These are phyloP conservation scores for Aspergillus ibericus DNA, from an alignment of 2,329 filamentous ascomycete genomes.

Conservation along the genomic window DNA sequence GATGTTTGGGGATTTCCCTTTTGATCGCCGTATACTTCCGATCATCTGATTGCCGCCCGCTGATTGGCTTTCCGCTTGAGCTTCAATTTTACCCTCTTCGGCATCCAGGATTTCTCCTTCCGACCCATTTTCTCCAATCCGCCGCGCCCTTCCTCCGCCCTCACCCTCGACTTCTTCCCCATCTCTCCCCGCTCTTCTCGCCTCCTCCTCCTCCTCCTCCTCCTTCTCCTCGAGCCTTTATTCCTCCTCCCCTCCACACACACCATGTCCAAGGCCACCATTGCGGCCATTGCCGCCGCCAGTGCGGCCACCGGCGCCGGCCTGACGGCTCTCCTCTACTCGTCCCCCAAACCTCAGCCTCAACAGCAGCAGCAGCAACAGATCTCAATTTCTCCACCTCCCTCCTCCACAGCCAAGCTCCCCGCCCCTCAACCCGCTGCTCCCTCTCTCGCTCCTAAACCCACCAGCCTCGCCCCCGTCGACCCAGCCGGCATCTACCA, in stretches of 20 bases:
- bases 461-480: constrained; percentile 51
- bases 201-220: background rate
- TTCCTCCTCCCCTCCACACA: background rate
- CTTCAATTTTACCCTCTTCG: constrained; percentile 1
- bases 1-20: background rate
- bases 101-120: constrained; percentile 34
- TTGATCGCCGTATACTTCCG: background rate
- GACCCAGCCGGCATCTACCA: constrained; percentile 76
- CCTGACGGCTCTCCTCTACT: constrained; percentile 67
- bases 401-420: constrained; percentile 24
- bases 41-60: background rate
- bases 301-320: constrained; percentile 76
- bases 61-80: background rate
- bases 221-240: background rate
- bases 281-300: constrained; percentile 73
- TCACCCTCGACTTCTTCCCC: background rate
- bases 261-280: constrained; percentile 74
- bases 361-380: constrained; percentile 27
- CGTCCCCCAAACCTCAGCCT: constrained; percentile 46
- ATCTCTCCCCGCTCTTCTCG: background rate
- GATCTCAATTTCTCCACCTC: constrained; percentile 27
- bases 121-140: constrained; percentile 5
- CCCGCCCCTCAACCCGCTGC: constrained; percentile 43
- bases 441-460: constrained; percentile 30
- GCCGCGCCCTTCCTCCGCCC: constrained; percentile 13